These are phyloP conservation scores for Eucalyptus coolabah DNA, from an alignment of 345 rosid genomes.

Conservation along the genomic window DNA sequence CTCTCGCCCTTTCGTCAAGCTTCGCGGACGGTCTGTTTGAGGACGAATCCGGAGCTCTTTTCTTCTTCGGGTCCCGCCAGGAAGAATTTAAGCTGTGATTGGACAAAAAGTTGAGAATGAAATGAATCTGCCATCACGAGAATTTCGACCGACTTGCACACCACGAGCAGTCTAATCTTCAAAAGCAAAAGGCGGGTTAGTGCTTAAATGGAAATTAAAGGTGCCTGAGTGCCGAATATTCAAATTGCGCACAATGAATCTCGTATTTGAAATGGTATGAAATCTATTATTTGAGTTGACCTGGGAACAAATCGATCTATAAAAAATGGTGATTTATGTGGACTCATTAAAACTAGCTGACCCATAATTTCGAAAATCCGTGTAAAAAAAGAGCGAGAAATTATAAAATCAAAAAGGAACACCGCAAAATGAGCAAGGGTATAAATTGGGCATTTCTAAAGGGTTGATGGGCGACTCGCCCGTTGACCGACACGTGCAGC, in stretches of 20 bases:
- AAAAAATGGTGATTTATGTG: neutral
- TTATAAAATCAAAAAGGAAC: neutral
- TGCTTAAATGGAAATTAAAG: neutral
- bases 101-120: neutral
- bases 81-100: neutral
- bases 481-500: neutral
- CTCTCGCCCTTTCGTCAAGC: neutral
- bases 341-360: neutral
- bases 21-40: neutral
- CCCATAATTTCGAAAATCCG: too few relatives aligned
- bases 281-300: neutral
- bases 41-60: neutral
- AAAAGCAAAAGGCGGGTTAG: neutral
- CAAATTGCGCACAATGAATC: accelerated
- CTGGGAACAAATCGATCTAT: accelerated
- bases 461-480: neutral
- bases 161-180: neutral
- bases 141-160: neutral
- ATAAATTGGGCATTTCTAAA: neutral
- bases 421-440: neutral
- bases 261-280: accelerated
- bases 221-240: neutral
- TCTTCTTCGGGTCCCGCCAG: neutral
- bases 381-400: neutral
- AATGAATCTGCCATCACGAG: neutral